Evolutionary conservation across 208 protist species (phyloP).

Genomic region (Leishmania lainsoni): DNA sequence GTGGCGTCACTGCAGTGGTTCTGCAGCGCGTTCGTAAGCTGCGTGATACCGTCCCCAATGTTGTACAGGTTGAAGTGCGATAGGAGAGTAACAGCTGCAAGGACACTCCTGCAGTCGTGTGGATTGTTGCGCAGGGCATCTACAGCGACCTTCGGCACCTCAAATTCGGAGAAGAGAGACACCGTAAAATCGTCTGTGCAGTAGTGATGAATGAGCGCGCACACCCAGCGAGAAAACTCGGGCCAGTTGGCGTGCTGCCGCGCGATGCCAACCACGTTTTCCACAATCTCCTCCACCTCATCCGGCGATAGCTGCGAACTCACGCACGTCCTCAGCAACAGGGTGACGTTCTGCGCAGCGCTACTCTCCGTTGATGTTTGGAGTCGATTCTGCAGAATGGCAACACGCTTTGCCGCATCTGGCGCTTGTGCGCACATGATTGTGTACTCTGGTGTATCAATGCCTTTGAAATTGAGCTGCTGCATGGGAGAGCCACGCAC

Average conservation of each 20-base stretch:
- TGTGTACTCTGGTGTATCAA: constrained; percentile 71
- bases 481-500: constrained; percentile 67
- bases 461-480: constrained; percentile 35
- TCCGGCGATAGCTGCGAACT: constrained; percentile 59
- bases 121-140: constrained; percentile 57
- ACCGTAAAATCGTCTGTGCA: constrained; percentile 91
- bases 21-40: constrained; percentile 65
- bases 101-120: constrained; percentile 50
- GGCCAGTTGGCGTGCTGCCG: constrained; percentile 72
- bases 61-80: constrained; percentile 89
- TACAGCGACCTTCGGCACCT: constrained; percentile 70
- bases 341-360: constrained; percentile 64
- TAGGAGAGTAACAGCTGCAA: constrained; percentile 68
- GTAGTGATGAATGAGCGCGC: constrained; percentile 88
- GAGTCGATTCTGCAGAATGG: constrained; percentile 63
- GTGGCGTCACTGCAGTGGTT: constrained; percentile 53
- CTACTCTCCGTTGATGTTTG: constrained; percentile 74
- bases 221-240: constrained; percentile 77
- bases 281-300: constrained; percentile 77
- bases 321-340: constrained; percentile 79
- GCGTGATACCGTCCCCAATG: constrained; percentile 83
- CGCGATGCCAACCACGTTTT: constrained; percentile 56
- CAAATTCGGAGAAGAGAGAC: constrained; percentile 87
- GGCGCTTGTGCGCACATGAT: constrained; percentile 81
- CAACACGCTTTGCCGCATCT: constrained; percentile 54